phyloP scores from a whole-genome alignment of 805 yeast species.

The Jamesozyma gamospora region DNA sequence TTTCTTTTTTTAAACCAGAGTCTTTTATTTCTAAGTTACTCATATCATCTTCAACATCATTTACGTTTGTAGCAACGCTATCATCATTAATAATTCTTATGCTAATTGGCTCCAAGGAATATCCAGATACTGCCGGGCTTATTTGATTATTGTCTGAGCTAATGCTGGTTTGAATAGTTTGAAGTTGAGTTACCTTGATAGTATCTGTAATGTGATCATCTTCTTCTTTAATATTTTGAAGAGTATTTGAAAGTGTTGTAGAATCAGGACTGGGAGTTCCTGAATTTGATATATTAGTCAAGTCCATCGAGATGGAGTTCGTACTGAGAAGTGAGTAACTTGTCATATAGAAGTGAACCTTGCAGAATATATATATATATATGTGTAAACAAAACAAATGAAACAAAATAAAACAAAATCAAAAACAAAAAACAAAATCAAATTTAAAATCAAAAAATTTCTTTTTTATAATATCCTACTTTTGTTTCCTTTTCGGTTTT shows the following conservation, averaged over 20 bases:
- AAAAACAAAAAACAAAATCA: too few relatives aligned
- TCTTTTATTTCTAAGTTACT: not conserved
- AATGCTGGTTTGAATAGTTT: not conserved
- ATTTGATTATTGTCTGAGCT: not conserved
- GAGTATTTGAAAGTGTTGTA: not conserved
- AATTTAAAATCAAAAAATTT: too few relatives aligned
- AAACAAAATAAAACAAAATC: too few relatives aligned
- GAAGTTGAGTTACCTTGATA: not conserved
- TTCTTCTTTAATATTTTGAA: constrained; percentile 7
- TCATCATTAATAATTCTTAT: not conserved
- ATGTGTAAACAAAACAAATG: too few relatives aligned
- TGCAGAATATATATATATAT: too few relatives aligned
- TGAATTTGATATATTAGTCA: not conserved
- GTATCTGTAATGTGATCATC: constrained; percentile 1
- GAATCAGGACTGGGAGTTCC: constrained; percentile 2
- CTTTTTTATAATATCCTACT: too few relatives aligned
- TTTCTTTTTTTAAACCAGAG: not conserved
- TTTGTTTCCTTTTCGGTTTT: too few relatives aligned
- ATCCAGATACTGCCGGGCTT: not conserved
- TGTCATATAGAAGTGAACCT: too few relatives aligned
- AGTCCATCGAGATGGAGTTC: not conserved
- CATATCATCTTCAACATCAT: not conserved
- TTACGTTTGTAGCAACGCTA: not conserved
- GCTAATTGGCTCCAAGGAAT: not conserved
- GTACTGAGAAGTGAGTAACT: too few relatives aligned